A percentile compares a stretch with the other conserved stretches of the same genome.
These are phyloP conservation scores for Pseudodiploospora longispora DNA, from an alignment of 2,329 filamentous ascomycete genomes.

Conservation along the genomic window DNA sequence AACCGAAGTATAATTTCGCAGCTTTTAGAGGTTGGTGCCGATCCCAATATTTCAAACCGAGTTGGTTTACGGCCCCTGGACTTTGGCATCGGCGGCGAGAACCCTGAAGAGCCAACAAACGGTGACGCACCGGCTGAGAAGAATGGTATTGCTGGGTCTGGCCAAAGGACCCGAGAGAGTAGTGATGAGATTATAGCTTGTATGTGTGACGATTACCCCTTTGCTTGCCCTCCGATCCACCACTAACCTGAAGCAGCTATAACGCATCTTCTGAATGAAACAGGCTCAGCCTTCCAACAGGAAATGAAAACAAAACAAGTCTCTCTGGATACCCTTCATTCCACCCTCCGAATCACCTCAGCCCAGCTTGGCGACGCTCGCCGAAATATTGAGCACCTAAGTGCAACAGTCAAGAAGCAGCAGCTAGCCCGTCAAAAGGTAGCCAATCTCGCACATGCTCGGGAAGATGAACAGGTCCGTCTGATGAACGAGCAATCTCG, in stretches of 20 bases:
- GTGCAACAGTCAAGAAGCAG: slow-evolving; percentile 55
- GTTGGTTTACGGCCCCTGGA: slow-evolving; percentile 85
- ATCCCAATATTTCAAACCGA: slow-evolving; percentile 84
- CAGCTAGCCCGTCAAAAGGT: slow-evolving; percentile 64
- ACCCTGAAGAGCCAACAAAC: slow-evolving; percentile 35
- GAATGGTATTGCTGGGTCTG: slow-evolving; percentile 35
- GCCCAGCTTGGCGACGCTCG: slow-evolving; percentile 70
- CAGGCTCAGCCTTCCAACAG: slow-evolving; percentile 68
- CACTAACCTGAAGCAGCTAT: slow-evolving; percentile 49
- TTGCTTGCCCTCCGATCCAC: not conserved
- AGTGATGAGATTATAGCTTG: slow-evolving; percentile 73
- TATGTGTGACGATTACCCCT: slow-evolving; percentile 38
- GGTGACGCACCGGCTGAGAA: slow-evolving; percentile 36
- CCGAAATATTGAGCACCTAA: slow-evolving; percentile 62
- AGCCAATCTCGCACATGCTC: slow-evolving; percentile 66
- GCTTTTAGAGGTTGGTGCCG: slow-evolving; percentile 86
- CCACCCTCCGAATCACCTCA: slow-evolving; percentile 72
- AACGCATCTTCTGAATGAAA: slow-evolving; percentile 71
- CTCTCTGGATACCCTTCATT: slow-evolving; percentile 73
- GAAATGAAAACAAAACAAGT: slow-evolving; percentile 80
- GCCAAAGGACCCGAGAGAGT: slow-evolving; percentile 57
- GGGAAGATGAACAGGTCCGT: slow-evolving; percentile 58
- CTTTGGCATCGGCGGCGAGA: slow-evolving; percentile 78
- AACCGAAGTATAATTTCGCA: slow-evolving; percentile 96
- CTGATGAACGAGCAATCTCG: slow-evolving; percentile 33